Base-by-base conservation (phyloP, 2,329 filamentous ascomycete species). In the Colletotrichum sp. region DNA sequence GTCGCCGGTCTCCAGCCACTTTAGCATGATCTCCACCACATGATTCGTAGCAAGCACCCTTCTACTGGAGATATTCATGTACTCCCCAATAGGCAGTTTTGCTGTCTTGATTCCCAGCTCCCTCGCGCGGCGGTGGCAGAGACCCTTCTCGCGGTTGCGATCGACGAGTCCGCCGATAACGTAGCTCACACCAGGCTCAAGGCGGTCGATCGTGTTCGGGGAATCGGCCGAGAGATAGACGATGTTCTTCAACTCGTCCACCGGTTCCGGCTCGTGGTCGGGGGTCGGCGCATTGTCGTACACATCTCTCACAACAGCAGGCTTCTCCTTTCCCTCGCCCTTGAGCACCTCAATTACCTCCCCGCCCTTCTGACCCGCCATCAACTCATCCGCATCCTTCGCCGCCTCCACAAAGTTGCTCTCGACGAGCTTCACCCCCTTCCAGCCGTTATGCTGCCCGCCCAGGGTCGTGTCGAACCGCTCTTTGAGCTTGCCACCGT, bases 131-230 rank as follows among this genome's bases (percentile, higher is more conserved):
- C 93, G 94, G 88, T 98, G 96, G 85, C 97, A 99, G 49, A 99
- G 89, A 1, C 95, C 96, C 87, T 99, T 99, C 85, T 99, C 94
- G 60, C 97, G 92, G 85, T 99, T 99, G 86, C 96, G 96, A 87
- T 99, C 97, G 30, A 99, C 97, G 44, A 99, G 89, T 0, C 96
- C 97, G 44, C 97, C 97, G 72, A 99, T 94, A 78, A 99, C 94
- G 84, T 99, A 99, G 75, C 93, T 96, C 77, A 94, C 96, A 85
- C 97, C 94, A 1, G 96, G 95, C 83, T 96, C 95, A 59, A 99
- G 90, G 59, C 94, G 91, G 8, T 94, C 93, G 34, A 99, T 89
- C 0, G 94, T 96, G 79, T 98, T 90, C 1, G 94, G 93, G n/a
- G 95, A 98, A 84, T 99, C 97, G 18, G 96, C 96, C 9, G 95